A percentile compares a stretch with the other conserved stretches of the same genome.
Evolutionary conservation across 1,139 yeast genomes (phyloP).

Genomic region (Candida tetrigidarum): DNA sequence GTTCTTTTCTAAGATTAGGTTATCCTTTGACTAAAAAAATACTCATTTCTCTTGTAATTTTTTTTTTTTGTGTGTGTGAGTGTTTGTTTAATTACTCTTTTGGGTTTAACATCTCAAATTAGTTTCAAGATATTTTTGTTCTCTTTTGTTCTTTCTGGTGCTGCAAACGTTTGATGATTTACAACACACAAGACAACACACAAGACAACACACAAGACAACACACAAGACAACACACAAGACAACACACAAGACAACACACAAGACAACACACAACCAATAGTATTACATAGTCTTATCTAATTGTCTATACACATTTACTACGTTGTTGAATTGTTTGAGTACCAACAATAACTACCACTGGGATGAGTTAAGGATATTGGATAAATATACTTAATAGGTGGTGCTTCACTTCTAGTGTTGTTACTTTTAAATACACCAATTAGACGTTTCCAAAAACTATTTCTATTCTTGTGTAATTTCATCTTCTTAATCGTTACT

Average conservation of each 20-base stretch:
- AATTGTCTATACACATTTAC: too few relatives aligned
- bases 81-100: background rate
- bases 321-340: background rate
- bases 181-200: background rate
- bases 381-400: background rate
- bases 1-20: too few relatives aligned
- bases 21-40: too few relatives aligned
- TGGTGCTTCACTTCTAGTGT: background rate
- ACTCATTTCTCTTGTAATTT: too few relatives aligned
- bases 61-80: too few relatives aligned
- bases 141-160: too few relatives aligned
- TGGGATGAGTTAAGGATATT: slow-evolving; percentile 1
- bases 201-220: background rate
- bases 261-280: too few relatives aligned
- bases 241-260: too few relatives aligned
- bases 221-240: too few relatives aligned
- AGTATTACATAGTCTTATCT: too few relatives aligned
- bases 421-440: background rate
- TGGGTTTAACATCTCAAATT: background rate
- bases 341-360: slow-evolving; percentile 3
- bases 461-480: background rate
- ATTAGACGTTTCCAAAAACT: background rate
- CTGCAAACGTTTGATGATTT: background rate
- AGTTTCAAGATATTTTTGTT: background rate
- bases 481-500: background rate